Evolutionary conservation across 768 basidiomycete genomes (phyloP).

Genomic region (Boletus pseudo-olivaceus): DNA sequence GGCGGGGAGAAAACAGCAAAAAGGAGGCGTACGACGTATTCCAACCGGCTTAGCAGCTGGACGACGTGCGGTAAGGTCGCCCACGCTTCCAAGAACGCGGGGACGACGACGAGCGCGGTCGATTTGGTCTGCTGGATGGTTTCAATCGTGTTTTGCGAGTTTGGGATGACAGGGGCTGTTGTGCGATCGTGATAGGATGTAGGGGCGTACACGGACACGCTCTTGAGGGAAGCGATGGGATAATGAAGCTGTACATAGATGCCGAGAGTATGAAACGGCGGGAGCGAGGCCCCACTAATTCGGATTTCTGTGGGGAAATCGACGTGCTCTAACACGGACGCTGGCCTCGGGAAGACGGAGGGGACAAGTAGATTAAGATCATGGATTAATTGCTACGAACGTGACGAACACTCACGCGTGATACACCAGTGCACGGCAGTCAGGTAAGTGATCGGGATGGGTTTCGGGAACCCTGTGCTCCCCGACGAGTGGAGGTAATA

Average conservation of each 20-base stretch:
- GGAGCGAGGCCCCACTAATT: constrained; percentile 15
- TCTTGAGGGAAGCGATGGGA: constrained; percentile 12
- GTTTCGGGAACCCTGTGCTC: constrained; percentile 45
- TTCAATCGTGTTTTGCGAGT: constrained; percentile 22
- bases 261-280: constrained; percentile 22
- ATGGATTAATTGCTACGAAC: too few relatives aligned
- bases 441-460: constrained; percentile 35
- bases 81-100: constrained; percentile 26
- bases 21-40: constrained; percentile 18
- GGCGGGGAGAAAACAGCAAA: not conserved
- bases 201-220: constrained; percentile 18
- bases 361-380: not conserved
- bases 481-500: constrained; percentile 49
- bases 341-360: not conserved
- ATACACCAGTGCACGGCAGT: constrained; percentile 32
- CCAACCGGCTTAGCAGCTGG: constrained; percentile 11
- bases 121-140: constrained; percentile 10
- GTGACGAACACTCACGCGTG: constrained; percentile 28
- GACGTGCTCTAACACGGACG: constrained; percentile 2
- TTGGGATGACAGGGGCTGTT: constrained; percentile 18
- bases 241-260: constrained; percentile 14
- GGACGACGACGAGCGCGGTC: constrained; percentile 15
- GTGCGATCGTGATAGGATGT: constrained; percentile 12
- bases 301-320: constrained; percentile 1
- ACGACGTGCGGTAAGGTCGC: constrained; percentile 15